Percentiles rank a stretch among this genome's conserved stretches.
Evolutionary conservation across 768 basidiomycete species (phyloP).

Genomic region (Termitomyces sp.): DNA sequence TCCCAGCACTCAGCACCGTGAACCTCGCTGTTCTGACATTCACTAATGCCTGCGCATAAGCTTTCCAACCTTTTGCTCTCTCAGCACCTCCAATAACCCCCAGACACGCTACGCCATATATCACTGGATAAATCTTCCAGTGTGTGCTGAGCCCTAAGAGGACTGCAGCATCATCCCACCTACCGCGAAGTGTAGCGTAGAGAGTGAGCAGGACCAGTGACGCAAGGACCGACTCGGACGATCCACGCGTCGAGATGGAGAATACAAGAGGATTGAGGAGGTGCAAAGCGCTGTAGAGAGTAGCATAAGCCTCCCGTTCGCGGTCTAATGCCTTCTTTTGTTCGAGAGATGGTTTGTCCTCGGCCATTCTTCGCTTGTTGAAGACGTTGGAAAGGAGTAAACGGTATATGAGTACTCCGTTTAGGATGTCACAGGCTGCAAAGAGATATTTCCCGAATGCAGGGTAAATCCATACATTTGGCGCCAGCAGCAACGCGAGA

Average conservation of each 20-base stretch:
- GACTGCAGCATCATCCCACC: conserved; percentile 66
- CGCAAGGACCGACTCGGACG: conserved; percentile 86
- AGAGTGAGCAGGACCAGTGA: conserved; percentile 74
- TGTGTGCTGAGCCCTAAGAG: conserved; percentile 82
- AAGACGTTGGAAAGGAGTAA: conserved; percentile 53
- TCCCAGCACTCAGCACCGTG: conserved; percentile 59
- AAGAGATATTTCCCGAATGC: conserved; percentile 93
- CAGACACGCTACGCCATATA: conserved; percentile 82
- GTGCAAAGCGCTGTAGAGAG: conserved; percentile 65
- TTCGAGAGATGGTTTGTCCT: neutral
- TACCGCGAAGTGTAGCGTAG: conserved; percentile 50
- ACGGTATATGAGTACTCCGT: conserved; percentile 68
- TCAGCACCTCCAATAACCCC: conserved; percentile 39
- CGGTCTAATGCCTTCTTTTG: neutral
- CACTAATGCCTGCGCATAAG: conserved; percentile 38
- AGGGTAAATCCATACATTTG: conserved; percentile 77
- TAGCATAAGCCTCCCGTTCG: conserved; percentile 29
- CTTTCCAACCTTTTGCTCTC: conserved; percentile 15
- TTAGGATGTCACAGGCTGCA: conserved; percentile 75
- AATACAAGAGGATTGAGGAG: conserved; percentile 93
- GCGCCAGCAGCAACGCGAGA: conserved; percentile 76
- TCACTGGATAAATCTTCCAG: conserved; percentile 96
- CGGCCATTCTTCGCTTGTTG: neutral
- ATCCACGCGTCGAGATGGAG: conserved; percentile 95
- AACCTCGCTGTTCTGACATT: conserved; percentile 62